Evolutionary conservation across 805 yeast species (phyloP).

Genomic region (Candida tibetensis): DNA sequence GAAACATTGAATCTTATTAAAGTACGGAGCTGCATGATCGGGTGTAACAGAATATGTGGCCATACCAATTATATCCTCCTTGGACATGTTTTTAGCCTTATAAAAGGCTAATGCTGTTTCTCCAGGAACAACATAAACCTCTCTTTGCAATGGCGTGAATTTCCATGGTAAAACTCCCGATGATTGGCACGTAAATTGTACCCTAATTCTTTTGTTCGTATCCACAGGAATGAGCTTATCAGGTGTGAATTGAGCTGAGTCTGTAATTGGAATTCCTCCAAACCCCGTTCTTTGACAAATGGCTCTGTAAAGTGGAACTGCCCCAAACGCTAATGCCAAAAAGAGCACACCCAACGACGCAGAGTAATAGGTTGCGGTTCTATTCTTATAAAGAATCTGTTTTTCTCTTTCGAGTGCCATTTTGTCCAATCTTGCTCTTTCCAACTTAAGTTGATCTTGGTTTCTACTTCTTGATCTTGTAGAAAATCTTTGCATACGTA

Average conservation of each 20-base stretch:
- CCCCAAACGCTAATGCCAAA: conserved; percentile 77
- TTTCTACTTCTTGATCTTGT: not conserved
- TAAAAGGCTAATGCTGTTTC: conserved; percentile 97
- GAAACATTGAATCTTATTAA: conserved; percentile 96
- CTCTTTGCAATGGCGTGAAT: conserved; percentile 90
- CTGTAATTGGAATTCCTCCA: conserved; percentile 95
- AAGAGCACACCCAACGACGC: conserved; percentile 68
- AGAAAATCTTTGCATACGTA: no score
- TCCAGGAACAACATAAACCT: conserved; percentile 90
- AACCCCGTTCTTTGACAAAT: conserved; percentile 93
- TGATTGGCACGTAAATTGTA: conserved; percentile 90
- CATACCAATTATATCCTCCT: conserved; percentile 94
- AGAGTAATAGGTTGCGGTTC: conserved; percentile 63
- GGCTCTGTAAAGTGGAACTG: conserved; percentile 90
- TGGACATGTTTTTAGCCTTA: conserved; percentile 81
- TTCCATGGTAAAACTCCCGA: conserved; percentile 92
- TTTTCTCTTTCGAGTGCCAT: conserved; percentile 24
- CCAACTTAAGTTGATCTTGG: not conserved
- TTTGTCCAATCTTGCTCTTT: conserved; percentile 11
- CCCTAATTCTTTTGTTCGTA: conserved; percentile 72
- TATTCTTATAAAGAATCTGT: conserved; percentile 35
- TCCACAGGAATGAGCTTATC: conserved; percentile 89
- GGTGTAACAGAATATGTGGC: conserved; percentile 97
- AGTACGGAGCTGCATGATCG: conserved; percentile 93
- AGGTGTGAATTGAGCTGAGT: conserved; percentile 70